phyloP scores from a whole-genome alignment of 352 stramenopile species.

The Peronospora destructor region DNA sequence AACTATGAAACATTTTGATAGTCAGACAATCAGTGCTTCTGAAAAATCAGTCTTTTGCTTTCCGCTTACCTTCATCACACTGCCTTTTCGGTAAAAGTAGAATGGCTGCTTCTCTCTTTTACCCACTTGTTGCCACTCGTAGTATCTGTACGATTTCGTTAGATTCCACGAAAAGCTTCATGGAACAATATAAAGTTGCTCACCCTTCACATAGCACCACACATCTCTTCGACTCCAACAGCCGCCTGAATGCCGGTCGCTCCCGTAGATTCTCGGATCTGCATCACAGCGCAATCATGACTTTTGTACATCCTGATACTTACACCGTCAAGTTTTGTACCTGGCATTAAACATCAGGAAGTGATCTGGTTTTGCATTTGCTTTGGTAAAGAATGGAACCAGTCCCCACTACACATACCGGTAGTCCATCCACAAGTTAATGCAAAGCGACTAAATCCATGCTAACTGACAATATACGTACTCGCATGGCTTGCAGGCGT shows the following conservation, averaged over 20 bases:
- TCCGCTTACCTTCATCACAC: slow-evolving; percentile 43
- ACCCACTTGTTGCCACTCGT: slow-evolving; percentile 86
- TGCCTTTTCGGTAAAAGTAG: slow-evolving; percentile 61
- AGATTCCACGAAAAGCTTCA: neutral
- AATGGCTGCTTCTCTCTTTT: slow-evolving; percentile 88
- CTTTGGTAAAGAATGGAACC: slow-evolving; percentile 78
- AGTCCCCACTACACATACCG: slow-evolving; percentile 53
- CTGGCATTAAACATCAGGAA: slow-evolving; percentile 85
- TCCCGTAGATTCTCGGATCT: slow-evolving; percentile 71
- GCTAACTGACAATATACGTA: slow-evolving; percentile 18
- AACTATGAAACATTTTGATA: slow-evolving; percentile 36
- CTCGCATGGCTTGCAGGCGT: slow-evolving; percentile 59
- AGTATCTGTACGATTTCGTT: slow-evolving; percentile 46
- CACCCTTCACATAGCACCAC: slow-evolving; percentile 81
- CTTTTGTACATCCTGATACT: neutral
- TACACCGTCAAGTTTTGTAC: slow-evolving; percentile 18
- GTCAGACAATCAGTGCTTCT: neutral
- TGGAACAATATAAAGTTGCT: neutral
- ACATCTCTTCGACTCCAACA: slow-evolving; percentile 70
- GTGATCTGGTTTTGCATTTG: slow-evolving; percentile 63
- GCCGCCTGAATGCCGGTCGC: slow-evolving; percentile 59
- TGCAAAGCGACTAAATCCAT: neutral
- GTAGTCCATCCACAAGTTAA: slow-evolving; percentile 4
- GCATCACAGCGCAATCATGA: slow-evolving; percentile 3
- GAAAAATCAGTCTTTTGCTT: neutral